phyloP scores from a whole-genome alignment of 179 eudicot species.

The Patellifolia procumbens region DNA sequence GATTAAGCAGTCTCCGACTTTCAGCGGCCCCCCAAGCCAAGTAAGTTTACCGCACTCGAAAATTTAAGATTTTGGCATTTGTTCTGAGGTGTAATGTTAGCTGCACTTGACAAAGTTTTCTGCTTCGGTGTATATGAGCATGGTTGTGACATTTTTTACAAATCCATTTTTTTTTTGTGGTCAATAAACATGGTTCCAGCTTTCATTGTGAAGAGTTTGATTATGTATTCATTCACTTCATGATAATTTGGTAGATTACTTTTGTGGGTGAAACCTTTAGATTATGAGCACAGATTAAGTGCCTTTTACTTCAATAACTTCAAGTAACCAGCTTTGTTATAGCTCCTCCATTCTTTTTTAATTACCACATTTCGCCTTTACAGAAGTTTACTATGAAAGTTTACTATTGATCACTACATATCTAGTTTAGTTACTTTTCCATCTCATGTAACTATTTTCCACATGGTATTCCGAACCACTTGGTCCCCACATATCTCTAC shows the following conservation, averaged over 20 bases:
- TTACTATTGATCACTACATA: too few relatives aligned
- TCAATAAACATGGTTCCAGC: background rate
- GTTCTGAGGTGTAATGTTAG: background rate
- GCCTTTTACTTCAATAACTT: too few relatives aligned
- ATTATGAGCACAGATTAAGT: constrained; percentile 9
- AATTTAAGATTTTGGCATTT: background rate
- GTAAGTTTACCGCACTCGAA: constrained; percentile 40
- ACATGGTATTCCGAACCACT: too few relatives aligned
- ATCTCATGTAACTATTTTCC: too few relatives aligned
- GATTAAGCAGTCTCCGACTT: constrained; percentile 64
- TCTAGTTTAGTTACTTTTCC: too few relatives aligned
- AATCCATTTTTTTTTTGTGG: background rate
- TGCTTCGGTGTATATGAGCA: background rate
- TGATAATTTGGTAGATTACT: background rate
- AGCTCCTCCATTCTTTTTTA: too few relatives aligned
- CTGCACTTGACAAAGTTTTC: background rate
- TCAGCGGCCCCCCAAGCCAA: constrained; percentile 60
- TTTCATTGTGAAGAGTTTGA: background rate
- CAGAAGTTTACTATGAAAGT: too few relatives aligned
- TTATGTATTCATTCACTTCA: background rate
- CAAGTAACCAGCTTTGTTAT: too few relatives aligned
- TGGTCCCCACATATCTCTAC: too few relatives aligned
- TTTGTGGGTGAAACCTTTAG: background rate
- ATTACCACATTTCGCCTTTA: too few relatives aligned
- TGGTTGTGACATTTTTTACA: background rate